Conservation (phyloP, 495 filamentous ascomycete species). For the Usnea hakonensis region DNA sequence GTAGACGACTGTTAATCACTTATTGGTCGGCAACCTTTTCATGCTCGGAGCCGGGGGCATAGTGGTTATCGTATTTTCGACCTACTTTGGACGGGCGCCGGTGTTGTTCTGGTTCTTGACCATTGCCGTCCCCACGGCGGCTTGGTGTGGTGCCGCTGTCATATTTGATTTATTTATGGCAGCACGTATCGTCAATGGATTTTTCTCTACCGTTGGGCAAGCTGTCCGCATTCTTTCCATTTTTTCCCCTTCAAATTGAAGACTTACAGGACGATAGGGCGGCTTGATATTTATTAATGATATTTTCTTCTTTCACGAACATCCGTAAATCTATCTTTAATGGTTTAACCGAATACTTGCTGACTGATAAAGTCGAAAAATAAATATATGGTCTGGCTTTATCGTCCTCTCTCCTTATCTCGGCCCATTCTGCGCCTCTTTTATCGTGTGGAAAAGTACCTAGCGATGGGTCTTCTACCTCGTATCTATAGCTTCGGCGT, state of each 20-base stretch:
- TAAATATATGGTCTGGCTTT: slow-evolving; percentile 51
- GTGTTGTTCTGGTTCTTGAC: slow-evolving; percentile 51
- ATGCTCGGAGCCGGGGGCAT: slow-evolving; percentile 50
- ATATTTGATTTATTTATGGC: slow-evolving; percentile 50
- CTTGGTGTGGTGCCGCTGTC: slow-evolving; percentile 46
- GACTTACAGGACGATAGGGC: too few relatives aligned
- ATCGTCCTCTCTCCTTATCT: slow-evolving; percentile 52
- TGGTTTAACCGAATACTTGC: background rate
- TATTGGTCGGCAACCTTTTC: slow-evolving; percentile 50
- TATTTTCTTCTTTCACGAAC: slow-evolving; percentile 59
- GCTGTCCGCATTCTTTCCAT: slow-evolving; percentile 25
- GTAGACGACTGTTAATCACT: slow-evolving; percentile 45
- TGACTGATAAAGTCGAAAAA: slow-evolving; percentile 43
- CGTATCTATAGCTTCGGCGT: slow-evolving; percentile 41
- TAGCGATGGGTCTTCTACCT: slow-evolving; percentile 52
- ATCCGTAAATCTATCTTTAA: slow-evolving; percentile 18
- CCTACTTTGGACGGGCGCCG: slow-evolving; percentile 53
- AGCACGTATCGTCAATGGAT: slow-evolving; percentile 48
- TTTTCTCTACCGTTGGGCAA: slow-evolving; percentile 48
- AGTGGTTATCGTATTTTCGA: slow-evolving; percentile 46
- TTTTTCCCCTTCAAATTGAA: too few relatives aligned
- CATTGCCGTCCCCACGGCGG: slow-evolving; percentile 39
- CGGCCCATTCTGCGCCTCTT: slow-evolving; percentile 50
- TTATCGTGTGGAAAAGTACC: slow-evolving; percentile 44
- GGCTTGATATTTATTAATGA: slow-evolving; percentile 59